Conservation (phyloP, 202 grass and related monocot species). For the Sporobolus alterniflorus region DNA sequence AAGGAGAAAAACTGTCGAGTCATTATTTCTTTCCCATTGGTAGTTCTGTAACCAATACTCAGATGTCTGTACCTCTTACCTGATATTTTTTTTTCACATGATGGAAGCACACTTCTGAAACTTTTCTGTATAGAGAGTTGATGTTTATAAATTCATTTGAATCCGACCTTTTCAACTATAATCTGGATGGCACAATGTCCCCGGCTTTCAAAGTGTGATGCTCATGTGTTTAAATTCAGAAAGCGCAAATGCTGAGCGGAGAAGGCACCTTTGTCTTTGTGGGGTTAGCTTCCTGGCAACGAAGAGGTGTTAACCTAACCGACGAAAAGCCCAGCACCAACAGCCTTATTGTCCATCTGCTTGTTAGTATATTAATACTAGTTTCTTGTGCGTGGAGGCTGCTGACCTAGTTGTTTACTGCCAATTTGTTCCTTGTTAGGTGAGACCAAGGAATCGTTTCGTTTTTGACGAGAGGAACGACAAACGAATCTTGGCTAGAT, state of each 20-base stretch:
- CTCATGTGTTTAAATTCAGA: not conserved
- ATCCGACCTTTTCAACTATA: not conserved
- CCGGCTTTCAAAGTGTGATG: not conserved
- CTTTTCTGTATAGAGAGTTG: not conserved
- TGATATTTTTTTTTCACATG: not conserved
- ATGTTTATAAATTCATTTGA: not conserved
- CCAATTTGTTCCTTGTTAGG: not conserved
- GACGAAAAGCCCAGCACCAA: not conserved
- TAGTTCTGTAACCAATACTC: not conserved
- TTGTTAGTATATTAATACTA: not conserved
- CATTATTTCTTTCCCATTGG: not conserved
- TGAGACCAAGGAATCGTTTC: not conserved
- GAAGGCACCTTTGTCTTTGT: not conserved
- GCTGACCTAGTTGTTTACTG: not conserved
- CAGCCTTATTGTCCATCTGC: not conserved
- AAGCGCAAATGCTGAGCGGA: not conserved
- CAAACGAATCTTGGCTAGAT: not conserved
- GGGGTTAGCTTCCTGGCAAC: not conserved
- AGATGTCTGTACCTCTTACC: not conserved
- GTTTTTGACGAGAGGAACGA: not conserved
- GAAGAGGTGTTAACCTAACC: slow-evolving; percentile 1
- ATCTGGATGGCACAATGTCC: not conserved
- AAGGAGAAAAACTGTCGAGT: not conserved
- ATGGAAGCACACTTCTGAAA: not conserved
- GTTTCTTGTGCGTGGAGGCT: not conserved